Evolutionary conservation across 2,329 filamentous ascomycete genomes (phyloP).

Genomic region (Ceratocystis cacaofunesta): DNA sequence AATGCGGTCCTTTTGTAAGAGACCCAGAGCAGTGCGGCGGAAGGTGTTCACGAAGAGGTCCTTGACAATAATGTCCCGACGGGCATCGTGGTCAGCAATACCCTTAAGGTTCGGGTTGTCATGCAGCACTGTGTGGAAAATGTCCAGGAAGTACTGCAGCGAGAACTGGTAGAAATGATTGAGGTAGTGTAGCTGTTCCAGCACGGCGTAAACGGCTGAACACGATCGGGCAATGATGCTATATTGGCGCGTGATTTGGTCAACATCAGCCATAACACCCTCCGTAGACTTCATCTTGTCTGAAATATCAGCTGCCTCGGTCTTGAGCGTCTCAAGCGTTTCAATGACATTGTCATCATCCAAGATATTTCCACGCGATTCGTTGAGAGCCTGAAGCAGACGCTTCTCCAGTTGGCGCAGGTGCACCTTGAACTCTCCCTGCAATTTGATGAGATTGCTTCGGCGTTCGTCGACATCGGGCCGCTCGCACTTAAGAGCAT

Average conservation of each 20-base stretch:
- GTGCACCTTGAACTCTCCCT: slow-evolving; percentile 98
- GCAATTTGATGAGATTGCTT: slow-evolving; percentile 94
- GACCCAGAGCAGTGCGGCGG: slow-evolving; percentile 79
- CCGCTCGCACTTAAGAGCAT: slow-evolving; percentile 92
- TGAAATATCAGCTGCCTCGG: slow-evolving; percentile 89
- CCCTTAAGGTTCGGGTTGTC: slow-evolving; percentile 57
- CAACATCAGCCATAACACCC: slow-evolving; percentile 95
- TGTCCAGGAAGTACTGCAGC: slow-evolving; percentile 92
- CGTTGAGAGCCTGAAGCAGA: slow-evolving; percentile 85
- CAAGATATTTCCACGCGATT: slow-evolving; percentile 92
- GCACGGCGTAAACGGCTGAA: slow-evolving; percentile 90
- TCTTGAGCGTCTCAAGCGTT: slow-evolving; percentile 94
- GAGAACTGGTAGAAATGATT: slow-evolving; percentile 99
- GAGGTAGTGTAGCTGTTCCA: slow-evolving; percentile 94
- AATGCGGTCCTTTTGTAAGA: slow-evolving; percentile 87
- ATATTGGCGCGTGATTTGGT: slow-evolving; percentile 89
- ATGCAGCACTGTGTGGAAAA: slow-evolving; percentile 84
- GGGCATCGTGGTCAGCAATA: slow-evolving; percentile 59
- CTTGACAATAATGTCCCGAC: slow-evolving; percentile 78
- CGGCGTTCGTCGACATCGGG: slow-evolving; percentile 93
- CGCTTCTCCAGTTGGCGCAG: slow-evolving; percentile 89
- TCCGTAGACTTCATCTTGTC: slow-evolving; percentile 93
- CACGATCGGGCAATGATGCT: slow-evolving; percentile 84
- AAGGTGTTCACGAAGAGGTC: slow-evolving; percentile 86
- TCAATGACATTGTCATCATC: slow-evolving; percentile 98